A percentile compares a stretch with the other conserved stretches of the same genome.
phyloP scores from a whole-genome alignment of 2,329 filamentous ascomycete genomes.

The Cryphonectria parasitica region DNA sequence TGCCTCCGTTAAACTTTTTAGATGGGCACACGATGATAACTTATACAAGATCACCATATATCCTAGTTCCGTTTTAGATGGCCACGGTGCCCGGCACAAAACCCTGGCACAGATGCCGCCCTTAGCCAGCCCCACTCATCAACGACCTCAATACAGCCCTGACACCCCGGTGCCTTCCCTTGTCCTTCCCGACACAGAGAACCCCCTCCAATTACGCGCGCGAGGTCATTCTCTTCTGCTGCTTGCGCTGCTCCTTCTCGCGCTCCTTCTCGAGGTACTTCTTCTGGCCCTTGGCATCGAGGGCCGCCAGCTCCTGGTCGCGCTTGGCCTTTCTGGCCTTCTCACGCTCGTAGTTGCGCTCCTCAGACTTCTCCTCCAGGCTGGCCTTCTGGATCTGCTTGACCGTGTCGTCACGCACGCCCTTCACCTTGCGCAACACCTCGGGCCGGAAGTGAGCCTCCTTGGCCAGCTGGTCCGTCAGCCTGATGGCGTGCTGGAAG shows the following conservation, averaged over 20 bases:
- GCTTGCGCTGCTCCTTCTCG: slow-evolving; percentile 69
- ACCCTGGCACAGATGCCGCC: not conserved
- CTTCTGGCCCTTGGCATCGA: slow-evolving; percentile 83
- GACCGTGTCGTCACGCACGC: slow-evolving; percentile 78
- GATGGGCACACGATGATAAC: not conserved
- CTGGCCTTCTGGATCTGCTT: slow-evolving; percentile 77
- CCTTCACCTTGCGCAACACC: slow-evolving; percentile 81
- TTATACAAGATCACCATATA: not conserved
- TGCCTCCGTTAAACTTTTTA: not conserved
- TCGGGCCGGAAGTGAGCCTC: slow-evolving; percentile 86
- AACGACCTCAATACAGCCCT: not conserved
- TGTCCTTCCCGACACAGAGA: not conserved
- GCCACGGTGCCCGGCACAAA: not conserved
- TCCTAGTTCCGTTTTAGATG: not conserved
- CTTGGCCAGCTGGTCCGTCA: slow-evolving; percentile 80
- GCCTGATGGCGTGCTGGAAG: slow-evolving; percentile 79
- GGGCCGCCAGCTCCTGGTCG: slow-evolving; percentile 75
- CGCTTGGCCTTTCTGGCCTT: slow-evolving; percentile 86
- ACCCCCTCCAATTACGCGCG: slow-evolving; percentile 44
- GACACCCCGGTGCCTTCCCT: not conserved
- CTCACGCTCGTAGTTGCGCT: slow-evolving; percentile 72
- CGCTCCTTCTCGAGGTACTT: slow-evolving; percentile 82
- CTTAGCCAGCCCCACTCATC: not conserved
- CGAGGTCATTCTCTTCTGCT: slow-evolving; percentile 58
- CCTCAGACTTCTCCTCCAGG: slow-evolving; percentile 81